Base-by-base conservation (phyloP, 129 eudicot genomes). In the Escallonia rubra region DNA sequence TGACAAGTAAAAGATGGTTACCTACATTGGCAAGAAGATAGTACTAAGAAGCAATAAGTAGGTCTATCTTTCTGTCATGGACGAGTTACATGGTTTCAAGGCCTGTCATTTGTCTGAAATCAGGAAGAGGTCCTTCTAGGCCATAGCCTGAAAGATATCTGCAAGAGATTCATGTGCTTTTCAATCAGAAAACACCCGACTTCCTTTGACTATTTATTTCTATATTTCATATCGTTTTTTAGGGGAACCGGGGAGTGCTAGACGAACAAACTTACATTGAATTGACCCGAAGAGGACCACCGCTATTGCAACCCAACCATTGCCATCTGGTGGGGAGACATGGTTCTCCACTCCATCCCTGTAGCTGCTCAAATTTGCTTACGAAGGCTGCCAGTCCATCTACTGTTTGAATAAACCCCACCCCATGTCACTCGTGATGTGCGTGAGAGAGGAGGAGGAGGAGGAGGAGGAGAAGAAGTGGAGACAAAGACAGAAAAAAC, bases 301-400 rank as follows among this genome's bases (percentile, higher is more conserved):
- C 50, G 61, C 61, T 53, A 1, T 41, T 41, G 57, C 75, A 71
- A 13, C 59, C 59, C 61, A 71, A 51, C 68, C 75, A 71, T 71
- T 71, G 51, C 75, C 75, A 71, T 3, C n/a, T 62, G 2, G 59
- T 13, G 3, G 75, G 75, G 11, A 61, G 75, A 71, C 75, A 71
- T 16, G 68, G 75, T 44, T 71, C 68, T 11, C 75, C 68, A 11
- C 75, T 71, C 75, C 75, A 61, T 41, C 75, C 75, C 52, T 71
- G 10, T 41, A 71, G 52, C 57, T 47, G 60, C 52, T 61, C 68
- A 41, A 71, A 71, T 3, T 8, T 34, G 10, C 10, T 41, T 23
- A 41, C 40, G 8, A 71, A 6, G n/a, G 40, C 61, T 39, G 39
- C 15, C 51, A 71, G 52, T 23, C 75, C 68, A 59, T 70, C 58